These are phyloP conservation scores for Yamadazyma membranifaciens DNA, from an alignment of 1,139 yeast species.

Conservation along the genomic window DNA sequence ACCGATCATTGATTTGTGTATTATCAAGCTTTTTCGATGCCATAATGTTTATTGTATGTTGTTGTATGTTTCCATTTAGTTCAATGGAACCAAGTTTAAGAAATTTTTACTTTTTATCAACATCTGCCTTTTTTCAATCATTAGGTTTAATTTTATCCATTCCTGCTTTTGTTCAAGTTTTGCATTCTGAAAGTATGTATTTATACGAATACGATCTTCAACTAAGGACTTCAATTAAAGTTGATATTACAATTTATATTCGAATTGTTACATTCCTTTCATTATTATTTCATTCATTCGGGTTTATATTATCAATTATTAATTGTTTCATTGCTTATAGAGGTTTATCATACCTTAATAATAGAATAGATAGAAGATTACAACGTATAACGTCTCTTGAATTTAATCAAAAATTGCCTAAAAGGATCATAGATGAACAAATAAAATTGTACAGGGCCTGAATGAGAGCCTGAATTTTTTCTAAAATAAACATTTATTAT, in stretches of 20 bases:
- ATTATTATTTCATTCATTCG: conserved; percentile 15
- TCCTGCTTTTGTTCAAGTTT: conserved; percentile 19
- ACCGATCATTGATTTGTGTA: conserved; percentile 33
- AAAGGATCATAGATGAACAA: not conserved
- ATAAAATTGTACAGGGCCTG: conserved; percentile 2
- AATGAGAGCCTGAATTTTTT: not conserved
- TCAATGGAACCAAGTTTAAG: conserved; percentile 18
- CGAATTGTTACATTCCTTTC: conserved; percentile 16
- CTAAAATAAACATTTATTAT: conserved; percentile 1
- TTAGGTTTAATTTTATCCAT: conserved; percentile 21
- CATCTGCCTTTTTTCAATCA: conserved; percentile 22
- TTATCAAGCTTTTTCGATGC: conserved; percentile 28
- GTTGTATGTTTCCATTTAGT: conserved; percentile 14
- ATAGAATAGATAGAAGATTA: conserved; percentile 20
- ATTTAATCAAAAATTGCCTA: conserved; percentile 8
- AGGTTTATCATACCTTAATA: conserved; percentile 18
- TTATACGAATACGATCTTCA: conserved; percentile 23
- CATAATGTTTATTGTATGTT: conserved; percentile 26
- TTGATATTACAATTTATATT: conserved; percentile 26
- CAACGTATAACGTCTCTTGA: conserved; percentile 5
- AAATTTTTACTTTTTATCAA: conserved; percentile 19
- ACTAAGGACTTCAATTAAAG: conserved; percentile 12
- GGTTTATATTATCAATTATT: conserved; percentile 11
- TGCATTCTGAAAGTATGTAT: conserved; percentile 24
- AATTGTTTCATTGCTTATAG: conserved; percentile 13